Evolutionary conservation across 2,329 filamentous ascomycete species (phyloP), one percentile per base, ranked within the genome.

Genomic region (Hypoxylon sp.): DNA sequence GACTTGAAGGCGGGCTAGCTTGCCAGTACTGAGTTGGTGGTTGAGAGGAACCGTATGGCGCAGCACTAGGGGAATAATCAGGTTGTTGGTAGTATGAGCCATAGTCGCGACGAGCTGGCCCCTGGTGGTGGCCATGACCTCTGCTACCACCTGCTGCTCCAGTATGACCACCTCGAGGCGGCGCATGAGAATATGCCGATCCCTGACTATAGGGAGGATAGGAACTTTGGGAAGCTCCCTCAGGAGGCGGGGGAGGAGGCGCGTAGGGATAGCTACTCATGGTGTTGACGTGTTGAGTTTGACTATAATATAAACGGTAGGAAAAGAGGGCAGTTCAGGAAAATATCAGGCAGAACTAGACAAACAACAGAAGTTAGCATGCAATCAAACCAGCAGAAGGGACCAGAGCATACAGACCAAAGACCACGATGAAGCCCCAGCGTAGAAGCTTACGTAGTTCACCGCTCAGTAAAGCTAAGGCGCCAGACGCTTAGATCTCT

Each of bases 111-210:
- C 70, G 67, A 17, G 59, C 64, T 34, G 69, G 59, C 8, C 67
- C 70, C 34, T 72, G 71, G 17, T 68, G 70, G 47, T 74, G 72
- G 7, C 71, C 67, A 60, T 74, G 70, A 24, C 65, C 68, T 65
- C 73, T 62, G 10, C 66, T 65, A 15, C 70, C 66, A 55, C 68
- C 62, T 13, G 59, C 62, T 41, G 65, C 65, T n/a, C 61, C 66
- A 44, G 62, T 53, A 41, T 70, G 69, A 32, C 72, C 70, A 49
- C 71, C 73, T 30, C 73, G 71, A 53, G 70, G 69, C 34, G 71
- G 66, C 15, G 71, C 73, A 41, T 80, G 79, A 44, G 78, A 76
- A 70, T 85, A 84, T 32, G 80, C 74, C 22, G 81, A 78, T n/a
- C 76, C 74, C 65, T 79, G 78, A 51, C 68, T 70, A 57, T 74